Evolutionary conservation across 805 yeast species (phyloP), one percentile per base, ranked within the genome.

Genomic region (Yamadazyma insecticola): DNA sequence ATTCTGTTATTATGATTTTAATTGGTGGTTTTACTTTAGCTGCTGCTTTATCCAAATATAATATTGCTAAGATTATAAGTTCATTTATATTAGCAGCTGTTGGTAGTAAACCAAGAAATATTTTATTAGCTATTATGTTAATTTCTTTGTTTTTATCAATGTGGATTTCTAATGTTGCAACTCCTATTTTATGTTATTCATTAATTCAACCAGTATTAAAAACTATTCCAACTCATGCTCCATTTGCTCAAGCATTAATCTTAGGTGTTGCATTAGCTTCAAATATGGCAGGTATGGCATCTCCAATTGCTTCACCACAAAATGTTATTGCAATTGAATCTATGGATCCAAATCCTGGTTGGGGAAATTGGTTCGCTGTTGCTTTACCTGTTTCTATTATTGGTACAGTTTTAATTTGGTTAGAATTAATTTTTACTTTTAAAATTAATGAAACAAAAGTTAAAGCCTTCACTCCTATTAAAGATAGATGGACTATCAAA

Each of bases 81-180:
- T 85, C 96, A 0, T 76, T 75, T 57, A 79, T 90, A 37, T 64
- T 92, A 35, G 75, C 88, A 2, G 71, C 74, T 29, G 94, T 95
- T 2, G 96, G 97, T 8, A 83, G 90, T 4, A 77, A 80, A 41
- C 97, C 97, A 8, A 71, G 81, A 20, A 70, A 74, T 23, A 81
- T 90, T 14, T 62, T 89, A 21, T 58, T 89, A 25, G 75, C 90
- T 4, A 79, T 87, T 38, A 87, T 92, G 97, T 61, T 72, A 28
- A 90, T 90, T 19, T 85, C 97, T 0, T 65, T 89, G 23, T 77
- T 90, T 48, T 78, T 85, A 24, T 78, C 95, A 4, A 88, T 90
- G 86, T 89, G 96, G 94, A 92, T 90, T 23, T 82, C 95, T 16
- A 90, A 90, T 54, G 97, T 90, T 25, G 98, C 98, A 1, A 92